Evolutionary conservation across 306 rosid species (phyloP).

Genomic region (Ammopiptanthus mongolicus): DNA sequence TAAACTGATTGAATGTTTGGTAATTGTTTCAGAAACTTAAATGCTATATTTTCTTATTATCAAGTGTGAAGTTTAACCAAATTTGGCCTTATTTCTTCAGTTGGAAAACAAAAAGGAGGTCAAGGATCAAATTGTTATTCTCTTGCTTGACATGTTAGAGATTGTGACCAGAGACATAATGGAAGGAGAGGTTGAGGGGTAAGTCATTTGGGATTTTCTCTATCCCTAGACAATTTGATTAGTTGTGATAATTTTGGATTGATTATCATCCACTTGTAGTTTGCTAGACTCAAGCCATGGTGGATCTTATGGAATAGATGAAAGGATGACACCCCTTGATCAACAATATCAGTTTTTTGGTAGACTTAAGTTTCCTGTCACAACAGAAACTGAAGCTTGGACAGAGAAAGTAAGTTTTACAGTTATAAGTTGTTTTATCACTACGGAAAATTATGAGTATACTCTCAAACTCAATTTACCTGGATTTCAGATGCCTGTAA

Average conservation of each 20-base stretch:
- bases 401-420: conserved; percentile 66
- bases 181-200: conserved; percentile 74
- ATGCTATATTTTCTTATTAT: conserved; percentile 14
- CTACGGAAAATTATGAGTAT: neutral
- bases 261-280: conserved; percentile 38
- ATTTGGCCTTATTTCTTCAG: conserved; percentile 38
- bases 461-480: neutral
- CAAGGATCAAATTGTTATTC: conserved; percentile 80
- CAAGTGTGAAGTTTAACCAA: conserved; percentile 8
- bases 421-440: neutral
- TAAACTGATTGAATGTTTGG: conserved; percentile 61
- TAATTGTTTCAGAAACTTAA: conserved; percentile 35
- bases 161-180: conserved; percentile 90
- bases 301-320: conserved; percentile 56
- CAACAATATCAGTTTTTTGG: conserved; percentile 58
- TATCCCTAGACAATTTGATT: conserved; percentile 8
- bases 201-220: conserved; percentile 17
- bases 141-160: conserved; percentile 92
- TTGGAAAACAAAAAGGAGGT: conserved; percentile 49
- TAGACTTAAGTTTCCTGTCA: conserved; percentile 58
- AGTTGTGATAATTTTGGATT: neutral
- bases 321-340: conserved; percentile 62
- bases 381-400: conserved; percentile 74
- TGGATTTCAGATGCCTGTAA: neutral
- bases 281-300: conserved; percentile 81